Evolutionary conservation across 2,329 filamentous ascomycete genomes (phyloP).

Genomic region (Penicillium thymicola): DNA sequence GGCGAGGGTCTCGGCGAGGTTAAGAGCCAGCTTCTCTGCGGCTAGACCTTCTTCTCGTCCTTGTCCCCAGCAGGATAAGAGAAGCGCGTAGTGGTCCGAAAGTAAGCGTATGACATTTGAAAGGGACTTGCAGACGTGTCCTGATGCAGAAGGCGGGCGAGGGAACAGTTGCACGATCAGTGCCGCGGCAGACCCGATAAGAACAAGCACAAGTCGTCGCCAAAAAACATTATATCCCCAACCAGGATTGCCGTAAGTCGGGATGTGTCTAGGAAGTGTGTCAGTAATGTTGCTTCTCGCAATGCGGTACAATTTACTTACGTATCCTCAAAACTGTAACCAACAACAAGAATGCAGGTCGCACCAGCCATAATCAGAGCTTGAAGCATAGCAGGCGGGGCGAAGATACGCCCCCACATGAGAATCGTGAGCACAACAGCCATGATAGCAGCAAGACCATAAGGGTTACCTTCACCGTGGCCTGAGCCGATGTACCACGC

Average conservation of each 20-base stretch:
- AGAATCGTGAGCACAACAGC: constrained; percentile 32
- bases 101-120: constrained; percentile 45
- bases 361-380: constrained; percentile 41
- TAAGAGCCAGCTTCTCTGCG: constrained; percentile 31
- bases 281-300: not conserved
- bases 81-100: constrained; percentile 50
- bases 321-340: constrained; percentile 48
- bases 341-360: constrained; percentile 46
- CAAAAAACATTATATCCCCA: constrained; percentile 50
- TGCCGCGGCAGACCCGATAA: constrained; percentile 46
- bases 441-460: constrained; percentile 47
- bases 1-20: constrained; percentile 32
- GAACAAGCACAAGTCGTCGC: constrained; percentile 44
- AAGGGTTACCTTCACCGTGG: constrained; percentile 48
- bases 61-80: constrained; percentile 47
- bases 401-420: constrained; percentile 38
- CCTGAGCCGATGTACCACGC: constrained; percentile 55
- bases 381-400: constrained; percentile 30
- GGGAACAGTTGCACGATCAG: constrained; percentile 49
- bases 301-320: constrained; percentile 12
- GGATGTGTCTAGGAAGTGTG: constrained; percentile 33
- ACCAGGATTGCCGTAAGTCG: constrained; percentile 47
- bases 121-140: constrained; percentile 46
- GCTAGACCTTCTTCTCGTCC: constrained; percentile 23
- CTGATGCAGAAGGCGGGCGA: constrained; percentile 46